Evolutionary conservation across 2,329 filamentous ascomycete genomes (phyloP), one percentile per base, ranked within the genome.

Genomic region (Colletotrichum eleusines): DNA sequence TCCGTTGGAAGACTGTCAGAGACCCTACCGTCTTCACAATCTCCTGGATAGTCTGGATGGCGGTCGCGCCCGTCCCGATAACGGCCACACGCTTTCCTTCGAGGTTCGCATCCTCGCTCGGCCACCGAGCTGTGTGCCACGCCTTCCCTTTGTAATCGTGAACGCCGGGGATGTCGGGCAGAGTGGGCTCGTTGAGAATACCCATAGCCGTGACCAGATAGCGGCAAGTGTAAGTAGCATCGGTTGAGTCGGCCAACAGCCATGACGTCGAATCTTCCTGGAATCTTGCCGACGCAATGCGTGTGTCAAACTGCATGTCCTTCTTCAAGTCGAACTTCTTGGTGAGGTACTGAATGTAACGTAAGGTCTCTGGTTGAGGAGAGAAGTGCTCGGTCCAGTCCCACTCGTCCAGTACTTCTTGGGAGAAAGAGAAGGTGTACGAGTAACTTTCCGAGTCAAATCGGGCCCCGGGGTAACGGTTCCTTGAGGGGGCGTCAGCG

Each of bases 1-100:
- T 89, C 2, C 87, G 83, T 75, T 89, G 87, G 73, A 89, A 82
- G 16, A 89, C 85, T 69, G 83, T 86, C 2, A 89, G 74, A 46
- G 87, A 78, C 59, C 85, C 83, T 0, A 85, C 82, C 64, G 80
- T 85, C 57, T 83, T 79, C 1, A 82, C 84, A 0, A 88, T 75
- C 23, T 78, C 74, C 0, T 85, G 84, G 0, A 86, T 74, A 1
- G 78, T 80, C 72, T 85, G 83, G 5, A 87, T 78, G 0, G 81
- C 83, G 0, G 84, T 86, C 1, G 85, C 84, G 0, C 84, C 86
- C 0, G 85, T 87, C 28, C 85, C 86, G 35, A 88, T 77, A 53
- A 88, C 78, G 2, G 80, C 86, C 1, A 88, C 84, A 5, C 77
- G 76, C 76, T 84, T 84, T 18, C 80, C 83, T 28, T 82, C 78